phyloP scores from a whole-genome alignment of 2,329 filamentous ascomycete species.

The Penicillium thymicola region DNA sequence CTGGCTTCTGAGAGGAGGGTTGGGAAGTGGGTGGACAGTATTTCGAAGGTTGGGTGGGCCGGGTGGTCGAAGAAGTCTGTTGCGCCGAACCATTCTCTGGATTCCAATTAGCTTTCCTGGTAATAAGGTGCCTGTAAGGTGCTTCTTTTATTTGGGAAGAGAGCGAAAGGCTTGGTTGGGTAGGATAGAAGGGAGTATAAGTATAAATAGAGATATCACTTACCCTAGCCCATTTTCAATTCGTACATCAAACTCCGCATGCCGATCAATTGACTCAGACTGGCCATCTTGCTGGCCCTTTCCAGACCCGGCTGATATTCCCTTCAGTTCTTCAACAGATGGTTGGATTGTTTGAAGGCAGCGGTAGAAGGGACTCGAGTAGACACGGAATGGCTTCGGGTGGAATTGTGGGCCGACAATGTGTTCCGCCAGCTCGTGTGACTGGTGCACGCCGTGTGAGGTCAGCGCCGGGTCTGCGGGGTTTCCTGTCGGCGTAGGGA shows the following conservation, averaged over 20 bases:
- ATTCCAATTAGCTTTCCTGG: neutral
- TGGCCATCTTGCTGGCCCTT: conserved; percentile 8
- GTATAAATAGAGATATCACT: conserved; percentile 9
- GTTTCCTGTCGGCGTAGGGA: conserved; percentile 81
- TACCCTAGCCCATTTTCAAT: conserved; percentile 55
- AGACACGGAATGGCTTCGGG: conserved; percentile 56
- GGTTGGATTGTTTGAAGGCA: conserved; percentile 81
- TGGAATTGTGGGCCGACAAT: conserved; percentile 30
- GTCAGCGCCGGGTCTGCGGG: conserved; percentile 84
- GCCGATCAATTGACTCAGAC: conserved; percentile 33
- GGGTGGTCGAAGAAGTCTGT: conserved; percentile 80
- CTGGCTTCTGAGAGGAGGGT: conserved; percentile 36
- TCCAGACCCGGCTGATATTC: conserved; percentile 8
- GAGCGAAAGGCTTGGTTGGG: neutral
- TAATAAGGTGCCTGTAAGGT: neutral
- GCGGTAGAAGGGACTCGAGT: conserved; percentile 81
- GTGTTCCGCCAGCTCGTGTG: conserved; percentile 65
- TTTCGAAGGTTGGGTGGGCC: conserved; percentile 61
- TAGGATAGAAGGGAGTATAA: neutral
- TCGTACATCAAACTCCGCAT: conserved; percentile 41
- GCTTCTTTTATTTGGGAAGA: neutral
- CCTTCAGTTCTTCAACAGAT: conserved; percentile 44
- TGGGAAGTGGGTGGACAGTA: conserved; percentile 64
- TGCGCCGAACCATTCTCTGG: conserved; percentile 85
- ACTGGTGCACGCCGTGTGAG: conserved; percentile 79